Conservation (phyloP, 345 rosid genomes). For the Pugionium dolabratum region DNA sequence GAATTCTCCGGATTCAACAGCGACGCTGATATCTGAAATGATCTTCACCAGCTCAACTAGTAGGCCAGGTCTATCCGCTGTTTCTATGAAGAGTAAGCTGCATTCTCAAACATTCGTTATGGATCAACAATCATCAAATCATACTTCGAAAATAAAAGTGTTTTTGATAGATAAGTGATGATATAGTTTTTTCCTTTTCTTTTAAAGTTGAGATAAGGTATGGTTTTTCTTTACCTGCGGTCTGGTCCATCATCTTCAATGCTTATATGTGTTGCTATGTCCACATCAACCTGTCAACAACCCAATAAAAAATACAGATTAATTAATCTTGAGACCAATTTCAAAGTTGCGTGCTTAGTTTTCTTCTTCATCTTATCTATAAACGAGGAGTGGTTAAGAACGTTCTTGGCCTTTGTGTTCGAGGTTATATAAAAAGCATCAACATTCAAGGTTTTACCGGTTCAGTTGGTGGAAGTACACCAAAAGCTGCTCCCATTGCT, state of each 20-base stretch:
- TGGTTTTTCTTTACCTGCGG: constrained; percentile 59
- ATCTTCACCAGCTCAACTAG: constrained; percentile 86
- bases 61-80: constrained; percentile 93
- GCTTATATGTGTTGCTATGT: constrained; percentile 77
- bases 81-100: constrained; percentile 88
- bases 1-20: constrained; percentile 95
- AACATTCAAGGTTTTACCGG: constrained; percentile 41
- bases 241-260: constrained; percentile 72
- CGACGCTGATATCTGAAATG: constrained; percentile 69
- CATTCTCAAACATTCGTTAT: constrained; percentile 14
- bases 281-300: constrained; percentile 77
- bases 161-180: background rate
- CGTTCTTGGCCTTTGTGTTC: background rate
- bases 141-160: background rate
- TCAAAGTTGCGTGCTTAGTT: constrained; percentile 2
- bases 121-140: constrained; percentile 47
- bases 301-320: constrained; percentile 15
- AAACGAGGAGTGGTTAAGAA: background rate
- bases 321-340: background rate
- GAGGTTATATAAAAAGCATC: constrained; percentile 10
- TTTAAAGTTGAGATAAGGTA: constrained; percentile 18
- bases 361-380: background rate
- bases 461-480: constrained; percentile 71
- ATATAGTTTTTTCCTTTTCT: constrained; percentile 35
- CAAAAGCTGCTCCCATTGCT: constrained; percentile 96